Evolutionary conservation across 2,329 filamentous ascomycete genomes (phyloP).

Genomic region (Gremmenia infestans): DNA sequence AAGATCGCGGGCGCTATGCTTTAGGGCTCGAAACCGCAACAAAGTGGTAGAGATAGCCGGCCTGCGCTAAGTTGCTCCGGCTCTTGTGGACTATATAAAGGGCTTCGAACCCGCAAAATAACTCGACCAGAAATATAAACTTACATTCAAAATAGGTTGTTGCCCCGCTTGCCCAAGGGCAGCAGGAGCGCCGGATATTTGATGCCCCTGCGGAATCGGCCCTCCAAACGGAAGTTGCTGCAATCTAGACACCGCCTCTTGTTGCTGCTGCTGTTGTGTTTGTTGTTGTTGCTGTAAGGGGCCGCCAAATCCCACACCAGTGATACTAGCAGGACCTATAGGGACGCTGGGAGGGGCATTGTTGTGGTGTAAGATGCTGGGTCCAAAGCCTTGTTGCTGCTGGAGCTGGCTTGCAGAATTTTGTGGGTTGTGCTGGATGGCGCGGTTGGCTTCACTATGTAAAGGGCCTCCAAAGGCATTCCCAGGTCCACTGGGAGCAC

Average conservation of each 20-base stretch:
- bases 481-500: slow-evolving; percentile 31
- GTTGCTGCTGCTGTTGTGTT: slow-evolving; percentile 33
- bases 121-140: slow-evolving; percentile 25
- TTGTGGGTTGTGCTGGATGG: slow-evolving; percentile 48
- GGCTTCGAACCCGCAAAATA: neutral
- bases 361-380: slow-evolving; percentile 39
- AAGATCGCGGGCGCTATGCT: too few relatives aligned
- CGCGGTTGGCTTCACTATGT: slow-evolving; percentile 47
- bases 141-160: slow-evolving; percentile 75
- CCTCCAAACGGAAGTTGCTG: slow-evolving; percentile 58
- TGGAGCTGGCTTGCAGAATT: slow-evolving; percentile 41
- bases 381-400: slow-evolving; percentile 52
- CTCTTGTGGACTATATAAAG: too few relatives aligned
- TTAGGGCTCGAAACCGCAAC: too few relatives aligned
- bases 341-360: slow-evolving; percentile 46
- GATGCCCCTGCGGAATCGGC: slow-evolving; percentile 33
- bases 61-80: too few relatives aligned
- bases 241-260: slow-evolving; percentile 47
- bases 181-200: slow-evolving; percentile 33
- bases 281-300: slow-evolving; percentile 43
- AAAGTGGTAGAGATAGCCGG: too few relatives aligned
- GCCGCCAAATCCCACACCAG: slow-evolving; percentile 64
- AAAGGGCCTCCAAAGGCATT: slow-evolving; percentile 50
- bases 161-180: slow-evolving; percentile 66
- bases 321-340: slow-evolving; percentile 54